Base-by-base conservation (phyloP, 2,329 filamentous ascomycete genomes). In the Monilinia fructicola region DNA sequence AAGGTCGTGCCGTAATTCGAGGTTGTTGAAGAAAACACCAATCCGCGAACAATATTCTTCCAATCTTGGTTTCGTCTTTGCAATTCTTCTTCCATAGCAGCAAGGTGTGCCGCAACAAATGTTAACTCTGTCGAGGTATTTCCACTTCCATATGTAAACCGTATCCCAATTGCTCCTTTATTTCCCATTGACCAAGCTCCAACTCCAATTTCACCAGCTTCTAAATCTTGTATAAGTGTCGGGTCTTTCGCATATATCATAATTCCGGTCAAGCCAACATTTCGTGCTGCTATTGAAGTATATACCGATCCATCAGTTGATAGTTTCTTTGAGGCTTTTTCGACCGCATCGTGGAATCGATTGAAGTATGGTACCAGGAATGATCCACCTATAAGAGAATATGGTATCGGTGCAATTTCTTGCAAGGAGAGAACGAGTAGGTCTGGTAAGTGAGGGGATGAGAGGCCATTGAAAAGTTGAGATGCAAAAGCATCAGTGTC, bases 151-250 rank as follows among this genome's bases (percentile, higher is more conserved):
- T 91, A 89, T 18, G 86, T 83, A 54, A 95, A 78, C 44, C 93
- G 84, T 68, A 94, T 82, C 0, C 90, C 95, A 0, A 96, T 90
- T 4, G 93, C 94, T 40, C 94, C 95, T 79, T 99, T 99, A 78
- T 97, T 97, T 21, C 93, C 95, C 90, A 97, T 95, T 60, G 94
- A 90, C 67, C 88, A 89, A 0, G 93, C 78, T 0, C 95, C 95
- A 59, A 97, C 90, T 0, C 95, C 93, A 2, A 93, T 89, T 64
- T 90, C 91, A 2, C 90, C 92, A n/a, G 86, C 88, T 70, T 92
- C 85, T n/a, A 95, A 80, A 73, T 85, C 81, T 64, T 81, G 80
- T 62, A 97, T 81, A 31, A 84, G 81, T 11, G 83, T 78, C 0
- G 84, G 81, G 53, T 89, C 83, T 66, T 87, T 87, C 26, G 89